Conservation (phyloP, 78 protist species). For the Andalucia godoyi region DNA sequence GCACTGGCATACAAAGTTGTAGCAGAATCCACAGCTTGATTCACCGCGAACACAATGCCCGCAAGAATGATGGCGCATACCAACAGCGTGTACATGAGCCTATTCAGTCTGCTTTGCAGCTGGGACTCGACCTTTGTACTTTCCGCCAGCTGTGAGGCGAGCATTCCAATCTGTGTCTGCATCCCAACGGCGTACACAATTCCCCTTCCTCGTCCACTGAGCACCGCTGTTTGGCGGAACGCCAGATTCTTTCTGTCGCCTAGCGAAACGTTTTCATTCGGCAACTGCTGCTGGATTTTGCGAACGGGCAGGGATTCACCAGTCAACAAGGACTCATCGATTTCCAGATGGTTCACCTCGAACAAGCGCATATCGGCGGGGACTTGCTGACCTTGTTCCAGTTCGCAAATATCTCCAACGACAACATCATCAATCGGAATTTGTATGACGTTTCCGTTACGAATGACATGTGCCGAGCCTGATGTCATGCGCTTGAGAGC, state of each 20-base stretch:
- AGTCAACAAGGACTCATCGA: slow-evolving; percentile 14
- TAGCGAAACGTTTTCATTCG: not conserved
- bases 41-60: too few relatives aligned
- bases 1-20: too few relatives aligned
- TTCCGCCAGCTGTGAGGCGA: not conserved
- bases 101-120: too few relatives aligned
- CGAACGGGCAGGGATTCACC: slow-evolving; percentile 2
- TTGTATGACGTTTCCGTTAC: not conserved
- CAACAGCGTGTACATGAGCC: too few relatives aligned
- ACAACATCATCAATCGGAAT: not conserved
- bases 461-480: not conserved
- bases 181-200: not conserved
- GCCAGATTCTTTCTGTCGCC: slow-evolving; percentile 19
- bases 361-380: slow-evolving; percentile 2
- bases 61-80: too few relatives aligned
- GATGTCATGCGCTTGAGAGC: not conserved
- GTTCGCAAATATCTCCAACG: not conserved
- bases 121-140: too few relatives aligned
- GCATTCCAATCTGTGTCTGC: not conserved
- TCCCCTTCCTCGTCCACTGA: not conserved
- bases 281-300: not conserved
- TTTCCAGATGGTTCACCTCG: not conserved
- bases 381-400: not conserved
- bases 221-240: slow-evolving; percentile 1
- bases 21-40: too few relatives aligned